Evolutionary conservation across 371 early-diverging fungal species (phyloP).

Genomic region (Apophysomyces elegans): DNA sequence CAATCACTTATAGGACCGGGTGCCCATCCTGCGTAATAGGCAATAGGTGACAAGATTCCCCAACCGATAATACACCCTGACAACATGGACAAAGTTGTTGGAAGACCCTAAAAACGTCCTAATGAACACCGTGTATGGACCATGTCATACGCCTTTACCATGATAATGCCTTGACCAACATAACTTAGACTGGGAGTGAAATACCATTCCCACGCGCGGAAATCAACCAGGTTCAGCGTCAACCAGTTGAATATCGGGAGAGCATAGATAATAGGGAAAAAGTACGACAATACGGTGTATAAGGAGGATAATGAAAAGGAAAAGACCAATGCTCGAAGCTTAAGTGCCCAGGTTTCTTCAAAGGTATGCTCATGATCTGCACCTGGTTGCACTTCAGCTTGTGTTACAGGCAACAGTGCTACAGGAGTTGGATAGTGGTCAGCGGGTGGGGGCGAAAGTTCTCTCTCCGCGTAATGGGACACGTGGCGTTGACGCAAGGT

Average conservation of each 20-base stretch:
- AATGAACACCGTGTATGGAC: not conserved
- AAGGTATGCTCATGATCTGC: constrained; percentile 16
- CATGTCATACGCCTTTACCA: constrained; percentile 43
- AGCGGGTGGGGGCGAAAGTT: not conserved
- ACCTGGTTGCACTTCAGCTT: not conserved
- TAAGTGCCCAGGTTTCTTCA: constrained; percentile 64
- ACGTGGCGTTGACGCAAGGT: constrained; percentile 14
- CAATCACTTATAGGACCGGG: constrained; percentile 75
- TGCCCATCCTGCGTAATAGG: constrained; percentile 74
- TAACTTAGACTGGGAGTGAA: constrained; percentile 79
- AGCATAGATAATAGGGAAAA: constrained; percentile 61
- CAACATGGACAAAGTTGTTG: constrained; percentile 75
- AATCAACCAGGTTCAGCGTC: constrained; percentile 43
- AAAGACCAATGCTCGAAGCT: constrained; percentile 54
- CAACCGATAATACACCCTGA: constrained; percentile 79
- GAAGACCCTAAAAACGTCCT: constrained; percentile 54
- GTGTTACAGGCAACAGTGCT: constrained; percentile 14
- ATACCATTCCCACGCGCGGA: constrained; percentile 74
- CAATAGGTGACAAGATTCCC: constrained; percentile 79
- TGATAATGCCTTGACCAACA: constrained; percentile 85
- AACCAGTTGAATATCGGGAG: constrained; percentile 74
- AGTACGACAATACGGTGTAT: constrained; percentile 70
- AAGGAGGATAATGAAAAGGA: constrained; percentile 66
- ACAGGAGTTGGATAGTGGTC: constrained; percentile 17
- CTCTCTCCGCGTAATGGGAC: not conserved